Conservation (phyloP, 306 rosid species). For the Myrica gale region DNA sequence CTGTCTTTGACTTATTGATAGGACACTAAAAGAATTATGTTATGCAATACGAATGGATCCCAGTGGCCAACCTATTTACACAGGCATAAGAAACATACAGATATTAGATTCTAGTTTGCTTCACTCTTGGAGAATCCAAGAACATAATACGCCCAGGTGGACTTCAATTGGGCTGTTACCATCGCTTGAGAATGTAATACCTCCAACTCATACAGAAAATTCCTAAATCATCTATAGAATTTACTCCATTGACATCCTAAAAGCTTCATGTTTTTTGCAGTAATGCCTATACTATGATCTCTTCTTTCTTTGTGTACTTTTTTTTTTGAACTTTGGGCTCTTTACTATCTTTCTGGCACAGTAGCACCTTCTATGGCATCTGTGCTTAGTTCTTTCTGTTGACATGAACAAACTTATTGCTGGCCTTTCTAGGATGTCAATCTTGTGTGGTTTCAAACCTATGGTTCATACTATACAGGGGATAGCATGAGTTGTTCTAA, state of each 20-base stretch:
- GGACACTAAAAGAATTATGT: slow-evolving; percentile 4
- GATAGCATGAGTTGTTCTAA: not conserved
- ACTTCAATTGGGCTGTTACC: too few relatives aligned
- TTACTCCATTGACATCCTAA: too few relatives aligned
- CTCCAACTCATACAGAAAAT: too few relatives aligned
- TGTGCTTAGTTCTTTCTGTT: slow-evolving; percentile 3
- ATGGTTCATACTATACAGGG: slow-evolving; percentile 23
- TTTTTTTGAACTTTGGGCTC: not conserved
- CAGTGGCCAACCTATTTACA: not conserved
- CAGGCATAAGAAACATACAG: not conserved
- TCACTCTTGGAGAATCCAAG: not conserved
- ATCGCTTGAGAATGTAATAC: too few relatives aligned
- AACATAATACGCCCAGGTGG: not conserved
- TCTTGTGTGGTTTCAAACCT: slow-evolving; percentile 17
- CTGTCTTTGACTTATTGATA: not conserved
- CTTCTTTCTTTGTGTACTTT: not conserved
- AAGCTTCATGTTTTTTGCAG: not conserved
- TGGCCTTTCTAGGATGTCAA: not conserved
- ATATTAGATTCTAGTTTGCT: not conserved
- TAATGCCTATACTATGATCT: not conserved
- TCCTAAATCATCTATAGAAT: too few relatives aligned
- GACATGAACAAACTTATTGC: too few relatives aligned
- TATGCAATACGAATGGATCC: not conserved
- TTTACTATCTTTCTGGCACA: not conserved
- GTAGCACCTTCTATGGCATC: slow-evolving; percentile 17